Evolutionary conservation across 140 eudicot species (phyloP), one percentile per base, ranked within the genome.

Genomic region (Ambrosia hybrid): DNA sequence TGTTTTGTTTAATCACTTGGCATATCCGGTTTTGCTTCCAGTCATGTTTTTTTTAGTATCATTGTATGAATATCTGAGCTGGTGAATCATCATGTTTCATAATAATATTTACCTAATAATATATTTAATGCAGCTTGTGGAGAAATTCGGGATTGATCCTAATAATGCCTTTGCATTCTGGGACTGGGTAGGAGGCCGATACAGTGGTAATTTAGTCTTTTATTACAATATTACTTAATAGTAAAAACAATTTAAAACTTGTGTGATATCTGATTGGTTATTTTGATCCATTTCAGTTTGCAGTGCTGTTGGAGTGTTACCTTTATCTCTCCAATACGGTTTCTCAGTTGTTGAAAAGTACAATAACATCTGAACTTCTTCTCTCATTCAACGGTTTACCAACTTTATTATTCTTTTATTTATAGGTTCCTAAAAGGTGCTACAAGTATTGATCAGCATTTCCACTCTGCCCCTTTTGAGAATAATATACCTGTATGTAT

Each of bases 161-260:
- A 82, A 90, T 67, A 90, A 94, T 83, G 97, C 99, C 75, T 94
- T 94, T 90, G 97, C 97, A 49, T 94, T 94, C 86, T 94, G 99
- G 99, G 99, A 94, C 73, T 94, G 99, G 99, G 99, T 94, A 68
- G 99, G 99, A 75, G 99, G 99, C 34, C 93, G 99, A 81, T 94
- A 94, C 76, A 94, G 99, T 78, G 99, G 99, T 90, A 81, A 73
- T 86, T 21, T 21, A 15, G 4, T 65, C 16, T 46, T 15, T 71
- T 55, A 26, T 70, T 34, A 15, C 26, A 36, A 2, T 60, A 21
- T 21, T 21, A 21, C 30, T 41, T 10, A 57, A 36, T 10, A 57
- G 63, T 21, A 17, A 21, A 57, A 4, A 21, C 30, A 57, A 0
- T 3, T 26, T 2, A 2, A 5, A 26, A 57, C 0, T 70, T 65